Base-by-base conservation (phyloP, 768 basidiomycete species). In the Leucocoprinus sp. region DNA sequence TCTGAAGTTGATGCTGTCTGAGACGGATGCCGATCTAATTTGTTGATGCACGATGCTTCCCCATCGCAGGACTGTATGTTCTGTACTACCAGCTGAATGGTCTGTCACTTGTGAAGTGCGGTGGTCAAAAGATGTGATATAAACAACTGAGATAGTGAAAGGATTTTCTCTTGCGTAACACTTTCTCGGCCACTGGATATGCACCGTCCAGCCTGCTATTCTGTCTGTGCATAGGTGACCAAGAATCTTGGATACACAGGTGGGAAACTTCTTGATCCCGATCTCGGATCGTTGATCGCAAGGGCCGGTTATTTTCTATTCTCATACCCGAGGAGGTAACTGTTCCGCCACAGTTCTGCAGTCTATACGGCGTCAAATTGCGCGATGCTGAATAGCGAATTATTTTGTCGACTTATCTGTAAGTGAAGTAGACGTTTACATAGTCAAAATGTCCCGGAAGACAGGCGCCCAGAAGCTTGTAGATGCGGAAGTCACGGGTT, bases 1-100 rank as follows among this genome's bases (percentile, higher is more conserved):
- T 2, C 61, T 86, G 22, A 66, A 70, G 8, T 59, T 65, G 52
- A 74, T 86, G 70, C 62, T 85, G 29, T 67, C 65, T 27, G 75
- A 80, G 45, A 70, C 74, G 0, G 74, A 82, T 23, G 36, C 37
- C 5, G 50, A 54, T 31, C 18, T 54, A 14, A 19, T 36, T 46
- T 15, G 39, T n/a, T 24, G 37, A n/a, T 39, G 24, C 14, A n/a
- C 8, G 24, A 12, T 39, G 37, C 22, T 22, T 6, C 21, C 36
- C 12, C 21, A 37, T 11, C 15, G 17, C 22, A 12, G 12, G 21
- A 11, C 19, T 22, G 21, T 39, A 15, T 39, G n/a, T 7, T 31
- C 9, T 31, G 9, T 31, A n/a, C n/a, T n/a, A n/a, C n/a, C n/a
- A n/a, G n/a, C n/a, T n/a, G n/a, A n/a, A n/a, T n/a, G n/a, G n/a